phyloP scores from a whole-genome alignment of 371 early-diverging fungal genomes.

The Mortierella polycephala region DNA sequence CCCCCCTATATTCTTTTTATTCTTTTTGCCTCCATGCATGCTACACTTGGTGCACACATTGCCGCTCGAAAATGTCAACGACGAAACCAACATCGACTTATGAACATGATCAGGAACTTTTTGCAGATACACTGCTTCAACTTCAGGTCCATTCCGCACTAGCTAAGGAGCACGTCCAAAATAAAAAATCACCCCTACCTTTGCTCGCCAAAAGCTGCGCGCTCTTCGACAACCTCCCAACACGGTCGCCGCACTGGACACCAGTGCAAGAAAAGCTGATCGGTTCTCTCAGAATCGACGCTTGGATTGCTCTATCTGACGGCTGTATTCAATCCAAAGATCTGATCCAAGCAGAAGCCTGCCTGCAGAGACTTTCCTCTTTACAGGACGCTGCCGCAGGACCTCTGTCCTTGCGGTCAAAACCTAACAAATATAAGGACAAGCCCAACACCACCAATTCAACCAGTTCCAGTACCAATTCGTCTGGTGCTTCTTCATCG shows the following conservation, averaged over 20 bases:
- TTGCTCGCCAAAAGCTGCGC: conserved; percentile 43
- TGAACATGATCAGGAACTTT: conserved; percentile 34
- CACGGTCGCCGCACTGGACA: conserved; percentile 17
- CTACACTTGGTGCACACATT: background rate
- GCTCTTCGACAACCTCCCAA: conserved; percentile 44
- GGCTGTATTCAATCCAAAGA: conserved; percentile 34
- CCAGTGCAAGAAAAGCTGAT: conserved; percentile 15
- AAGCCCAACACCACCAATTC: conserved; percentile 1
- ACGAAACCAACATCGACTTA: background rate
- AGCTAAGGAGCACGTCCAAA: conserved; percentile 27
- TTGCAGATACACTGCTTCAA: conserved; percentile 42
- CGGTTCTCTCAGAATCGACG: conserved; percentile 30
- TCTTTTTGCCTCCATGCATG: background rate
- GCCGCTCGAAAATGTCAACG: background rate
- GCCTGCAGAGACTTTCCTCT: conserved; percentile 21
- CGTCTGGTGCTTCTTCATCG: background rate
- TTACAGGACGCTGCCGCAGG: conserved; percentile 36
- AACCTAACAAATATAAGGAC: background rate
- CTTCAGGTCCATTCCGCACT: conserved; percentile 40
- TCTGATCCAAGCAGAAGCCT: conserved; percentile 41
- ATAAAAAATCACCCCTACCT: conserved; percentile 37
- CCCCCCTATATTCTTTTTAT: too few relatives aligned
- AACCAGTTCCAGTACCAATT: background rate
- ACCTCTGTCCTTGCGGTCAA: conserved; percentile 19
- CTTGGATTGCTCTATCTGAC: conserved; percentile 39